Evolutionary conservation across 169 alveolate species (phyloP).

Genomic region (Eimeria maxima): DNA sequence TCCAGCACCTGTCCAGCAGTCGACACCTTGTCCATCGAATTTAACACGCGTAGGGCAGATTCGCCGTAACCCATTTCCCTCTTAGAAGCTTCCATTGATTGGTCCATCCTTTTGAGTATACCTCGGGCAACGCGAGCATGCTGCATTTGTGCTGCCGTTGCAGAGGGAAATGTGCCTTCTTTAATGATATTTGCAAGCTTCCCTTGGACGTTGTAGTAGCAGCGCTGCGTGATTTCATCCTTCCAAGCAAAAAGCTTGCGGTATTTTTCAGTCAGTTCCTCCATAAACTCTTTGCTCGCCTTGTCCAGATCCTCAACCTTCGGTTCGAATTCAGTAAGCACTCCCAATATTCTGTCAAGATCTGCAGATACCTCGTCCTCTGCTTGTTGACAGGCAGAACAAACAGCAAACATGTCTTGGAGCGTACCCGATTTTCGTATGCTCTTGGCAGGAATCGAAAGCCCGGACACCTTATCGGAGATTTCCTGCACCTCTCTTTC

Average conservation of each 20-base stretch:
- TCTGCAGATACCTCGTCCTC: slow-evolving; percentile 15
- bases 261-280: background rate
- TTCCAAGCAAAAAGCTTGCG: background rate
- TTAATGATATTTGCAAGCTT: background rate
- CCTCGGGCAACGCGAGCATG: background rate
- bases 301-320: background rate
- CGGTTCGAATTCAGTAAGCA: slow-evolving; percentile 13
- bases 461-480: background rate
- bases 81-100: background rate
- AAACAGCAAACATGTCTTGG: background rate
- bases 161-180: background rate
- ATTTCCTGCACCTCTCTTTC: background rate
- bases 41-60: background rate
- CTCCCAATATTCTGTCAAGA: background rate
- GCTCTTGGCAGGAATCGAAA: background rate
- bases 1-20: slow-evolving; percentile 10
- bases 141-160: background rate
- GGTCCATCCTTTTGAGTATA: background rate
- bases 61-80: background rate
- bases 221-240: background rate
- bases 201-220: background rate
- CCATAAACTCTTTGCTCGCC: background rate
- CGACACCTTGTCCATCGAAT: background rate
- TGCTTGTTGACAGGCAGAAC: background rate
- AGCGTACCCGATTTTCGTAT: background rate